Evolutionary conservation across 23 red algal species (phyloP).

Genomic region (Gracilaria vermiculophylla): DNA sequence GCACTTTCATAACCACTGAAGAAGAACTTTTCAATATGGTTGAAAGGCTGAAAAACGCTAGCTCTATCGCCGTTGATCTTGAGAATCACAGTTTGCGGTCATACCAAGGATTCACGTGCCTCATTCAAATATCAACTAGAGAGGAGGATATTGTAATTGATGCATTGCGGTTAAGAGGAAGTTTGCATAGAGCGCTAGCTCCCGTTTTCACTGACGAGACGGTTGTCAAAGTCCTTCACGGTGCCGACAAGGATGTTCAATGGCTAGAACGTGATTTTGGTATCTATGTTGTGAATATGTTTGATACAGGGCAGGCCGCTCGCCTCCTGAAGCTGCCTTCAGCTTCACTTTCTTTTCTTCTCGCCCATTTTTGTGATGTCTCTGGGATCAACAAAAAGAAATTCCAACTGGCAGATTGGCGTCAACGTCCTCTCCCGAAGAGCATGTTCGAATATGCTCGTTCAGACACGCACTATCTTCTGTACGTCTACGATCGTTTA

Average conservation of each 20-base stretch:
- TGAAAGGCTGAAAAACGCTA: constrained; percentile 19
- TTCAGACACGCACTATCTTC: constrained; percentile 93
- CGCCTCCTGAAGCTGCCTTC: constrained; percentile 61
- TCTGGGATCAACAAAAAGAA: constrained; percentile 60
- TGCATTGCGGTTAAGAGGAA: constrained; percentile 69
- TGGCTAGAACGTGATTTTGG: constrained; percentile 99
- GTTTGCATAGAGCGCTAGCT: constrained; percentile 42
- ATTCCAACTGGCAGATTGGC: constrained; percentile 95
- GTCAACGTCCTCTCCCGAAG: constrained; percentile 80
- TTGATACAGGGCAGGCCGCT: constrained; percentile 90
- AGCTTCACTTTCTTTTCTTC: constrained; percentile 74
- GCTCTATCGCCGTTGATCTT: constrained; percentile 86
- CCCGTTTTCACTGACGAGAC: constrained; percentile 71
- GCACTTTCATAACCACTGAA: constrained; percentile 52
- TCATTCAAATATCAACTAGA: constrained; percentile 89
- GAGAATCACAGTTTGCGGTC: constrained; percentile 87
- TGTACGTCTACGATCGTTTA: constrained; percentile 90
- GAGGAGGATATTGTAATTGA: constrained; percentile 88
- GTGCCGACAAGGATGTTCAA: constrained; percentile 76
- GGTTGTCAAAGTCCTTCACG: constrained; percentile 91
- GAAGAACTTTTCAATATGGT: constrained; percentile 52
- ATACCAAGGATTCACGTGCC: constrained; percentile 96
- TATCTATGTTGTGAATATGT: constrained; percentile 85
- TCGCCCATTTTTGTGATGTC: constrained; percentile 38
- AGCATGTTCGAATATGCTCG: constrained; percentile 91